A percentile compares a stretch with the other conserved stretches of the same genome.
phyloP scores from a whole-genome alignment of 352 stramenopile species.

The Phytophthora litchii region DNA sequence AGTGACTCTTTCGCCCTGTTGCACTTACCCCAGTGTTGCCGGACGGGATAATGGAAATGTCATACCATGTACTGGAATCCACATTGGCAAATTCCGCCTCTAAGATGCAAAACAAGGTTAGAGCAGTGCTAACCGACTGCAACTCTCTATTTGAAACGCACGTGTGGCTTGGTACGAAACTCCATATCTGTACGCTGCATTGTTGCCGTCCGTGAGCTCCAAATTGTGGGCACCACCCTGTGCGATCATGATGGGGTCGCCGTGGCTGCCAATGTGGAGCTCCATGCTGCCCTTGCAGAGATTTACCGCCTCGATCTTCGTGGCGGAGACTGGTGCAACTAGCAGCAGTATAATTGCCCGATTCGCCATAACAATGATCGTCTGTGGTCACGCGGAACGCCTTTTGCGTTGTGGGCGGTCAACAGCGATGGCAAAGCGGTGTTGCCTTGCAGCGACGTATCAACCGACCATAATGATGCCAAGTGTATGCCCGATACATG shows the following conservation, averaged over 20 bases:
- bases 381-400: background rate
- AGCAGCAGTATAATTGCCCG: slow-evolving; percentile 15
- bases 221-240: slow-evolving; percentile 17
- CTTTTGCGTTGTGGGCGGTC: slow-evolving; percentile 21
- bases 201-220: slow-evolving; percentile 33
- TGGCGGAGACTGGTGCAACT: slow-evolving; percentile 9
- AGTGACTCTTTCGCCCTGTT: background rate
- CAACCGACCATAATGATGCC: slow-evolving; percentile 18
- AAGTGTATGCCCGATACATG: slow-evolving; percentile 12
- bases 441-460: slow-evolving; percentile 18
- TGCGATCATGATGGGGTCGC: slow-evolving; percentile 24
- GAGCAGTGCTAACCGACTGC: background rate
- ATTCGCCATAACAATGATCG: slow-evolving; percentile 10
- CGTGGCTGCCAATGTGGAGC: slow-evolving; percentile 39
- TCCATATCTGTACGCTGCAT: slow-evolving; percentile 40
- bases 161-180: slow-evolving; percentile 39
- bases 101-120: slow-evolving; percentile 20
- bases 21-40: slow-evolving; percentile 41
- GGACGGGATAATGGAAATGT: slow-evolving; percentile 82
- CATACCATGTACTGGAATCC: slow-evolving; percentile 61
- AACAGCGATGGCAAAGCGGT: slow-evolving; percentile 1
- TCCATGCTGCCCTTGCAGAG: slow-evolving; percentile 42
- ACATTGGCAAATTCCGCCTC: slow-evolving; percentile 75
- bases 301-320: slow-evolving; percentile 51
- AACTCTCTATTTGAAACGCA: slow-evolving; percentile 8